phyloP scores from a whole-genome alignment of 2,329 filamentous ascomycete genomes.

The Penicillium sp. region DNA sequence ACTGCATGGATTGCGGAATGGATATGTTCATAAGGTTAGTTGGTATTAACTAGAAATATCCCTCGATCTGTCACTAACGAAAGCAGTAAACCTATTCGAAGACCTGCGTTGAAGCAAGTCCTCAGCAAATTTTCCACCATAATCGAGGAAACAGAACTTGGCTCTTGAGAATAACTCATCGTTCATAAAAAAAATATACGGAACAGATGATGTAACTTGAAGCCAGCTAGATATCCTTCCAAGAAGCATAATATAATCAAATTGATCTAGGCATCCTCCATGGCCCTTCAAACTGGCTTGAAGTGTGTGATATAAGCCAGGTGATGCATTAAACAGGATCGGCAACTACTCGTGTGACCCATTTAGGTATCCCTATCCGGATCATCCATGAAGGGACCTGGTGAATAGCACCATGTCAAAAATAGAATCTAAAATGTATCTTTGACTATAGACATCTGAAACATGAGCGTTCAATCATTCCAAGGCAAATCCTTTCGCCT shows the following conservation, averaged over 20 bases:
- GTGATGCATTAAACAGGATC: neutral
- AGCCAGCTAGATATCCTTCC: neutral
- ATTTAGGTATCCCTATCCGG: no score
- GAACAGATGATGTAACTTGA: neutral
- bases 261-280: neutral
- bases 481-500: no score
- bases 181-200: neutral
- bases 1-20: slow-evolving; percentile 87
- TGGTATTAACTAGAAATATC: neutral
- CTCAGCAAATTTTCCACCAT: slow-evolving; percentile 77
- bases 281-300: neutral
- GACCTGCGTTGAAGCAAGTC: slow-evolving; percentile 83
- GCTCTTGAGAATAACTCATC: neutral
- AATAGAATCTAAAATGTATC: no score
- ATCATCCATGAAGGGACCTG: no score
- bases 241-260: neutral
- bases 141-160: slow-evolving; percentile 57
- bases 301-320: neutral
- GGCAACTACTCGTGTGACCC: no score
- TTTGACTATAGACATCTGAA: no score
- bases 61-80: neutral
- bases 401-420: no score
- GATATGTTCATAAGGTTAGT: slow-evolving; percentile 70
- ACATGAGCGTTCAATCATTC: no score
- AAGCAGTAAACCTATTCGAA: slow-evolving; percentile 62